phyloP scores from a whole-genome alignment of 2,329 filamentous ascomycete species.

The Beauveria sp. region DNA sequence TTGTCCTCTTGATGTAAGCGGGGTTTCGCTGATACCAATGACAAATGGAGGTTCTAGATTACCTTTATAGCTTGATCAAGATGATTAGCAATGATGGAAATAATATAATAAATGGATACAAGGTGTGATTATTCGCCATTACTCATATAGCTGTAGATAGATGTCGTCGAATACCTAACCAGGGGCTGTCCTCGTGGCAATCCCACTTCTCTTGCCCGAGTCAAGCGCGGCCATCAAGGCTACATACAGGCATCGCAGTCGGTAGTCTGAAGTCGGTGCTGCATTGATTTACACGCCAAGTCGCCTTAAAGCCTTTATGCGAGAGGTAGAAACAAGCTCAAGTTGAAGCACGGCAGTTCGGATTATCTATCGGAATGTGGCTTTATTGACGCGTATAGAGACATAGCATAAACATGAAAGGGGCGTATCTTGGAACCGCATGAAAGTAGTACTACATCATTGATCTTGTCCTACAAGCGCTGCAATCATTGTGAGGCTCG shows the following conservation, averaged over 20 bases:
- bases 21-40: no score
- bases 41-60: no score
- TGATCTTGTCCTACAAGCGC: neutral
- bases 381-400: neutral
- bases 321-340: neutral
- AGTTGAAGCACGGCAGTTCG: neutral
- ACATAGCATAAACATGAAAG: neutral
- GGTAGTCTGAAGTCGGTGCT: neutral
- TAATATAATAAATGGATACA: neutral
- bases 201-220: neutral
- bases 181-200: neutral
- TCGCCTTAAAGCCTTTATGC: neutral
- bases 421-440: neutral
- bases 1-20: no score
- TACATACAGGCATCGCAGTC: neutral
- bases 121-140: neutral
- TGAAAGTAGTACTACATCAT: neutral
- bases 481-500: neutral
- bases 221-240: neutral
- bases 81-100: no score
- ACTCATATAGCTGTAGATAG: neutral
- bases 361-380: neutral
- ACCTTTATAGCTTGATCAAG: no score
- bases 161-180: neutral
- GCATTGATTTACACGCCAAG: neutral